Evolutionary conservation across 148 eudicot genomes (phyloP), one percentile per base, ranked within the genome.

Genomic region (Chenopodium suecicum): DNA sequence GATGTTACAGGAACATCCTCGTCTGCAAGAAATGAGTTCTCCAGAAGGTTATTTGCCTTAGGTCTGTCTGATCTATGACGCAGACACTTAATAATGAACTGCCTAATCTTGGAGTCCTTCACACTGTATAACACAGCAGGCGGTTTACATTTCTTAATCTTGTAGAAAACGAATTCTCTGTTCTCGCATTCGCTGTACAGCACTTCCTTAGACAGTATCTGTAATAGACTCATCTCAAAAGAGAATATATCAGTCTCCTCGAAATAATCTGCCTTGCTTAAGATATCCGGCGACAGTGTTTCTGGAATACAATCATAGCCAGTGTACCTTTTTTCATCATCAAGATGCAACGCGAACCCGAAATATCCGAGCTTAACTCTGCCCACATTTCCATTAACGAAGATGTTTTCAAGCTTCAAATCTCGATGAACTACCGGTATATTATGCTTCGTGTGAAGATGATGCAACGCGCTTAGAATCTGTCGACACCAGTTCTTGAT

Each of bases 311-410:
- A 84, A 31, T 23, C 23, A 7, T 60, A 34, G 27, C 27, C 7
- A 34, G 27, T 44, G 7, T 19, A 25, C 27, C 46, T 4, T 37
- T 5, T 3, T 37, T 5, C 41, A 37, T 34, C 58, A 0, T 78
- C 74, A 7, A 81, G 62, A 9, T 70, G 75, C 17, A 75, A 72
- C 25, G 87, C 87, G 16, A 81, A 82, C 11, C 84, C 84, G 2
- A 85, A 75, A 85, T 85, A 84, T 7, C 87, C 87, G 50, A 85
- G 73, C 77, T 85, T 85, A n/a, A 85, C 82, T 62, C 66, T 76
- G 0, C 87, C 87, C 7, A 79, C 79, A 74, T 81, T 81, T 46
- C 87, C 87, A 85, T 85, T 85, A 14, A 85, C 70, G 48, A 85
- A 85, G 22, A 37, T 37, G 7, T 85, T 85, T 23, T 66, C 87